Base-by-base conservation (phyloP, 1,284 basidiomycete species). In the Sanghuangporus sanghuang region DNA sequence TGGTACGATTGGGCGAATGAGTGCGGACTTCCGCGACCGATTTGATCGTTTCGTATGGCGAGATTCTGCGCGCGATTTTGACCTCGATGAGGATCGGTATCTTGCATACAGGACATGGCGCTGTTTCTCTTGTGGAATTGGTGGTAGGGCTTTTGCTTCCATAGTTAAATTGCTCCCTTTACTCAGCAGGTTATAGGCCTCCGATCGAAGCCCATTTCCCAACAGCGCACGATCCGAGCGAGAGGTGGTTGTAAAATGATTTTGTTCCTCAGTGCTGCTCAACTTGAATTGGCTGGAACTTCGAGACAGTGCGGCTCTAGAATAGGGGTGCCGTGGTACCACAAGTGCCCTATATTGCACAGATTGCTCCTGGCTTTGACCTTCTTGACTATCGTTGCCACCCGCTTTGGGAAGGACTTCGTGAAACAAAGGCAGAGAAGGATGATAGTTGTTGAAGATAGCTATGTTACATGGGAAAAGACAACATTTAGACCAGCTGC, bases 381-480 rank as follows among this genome's bases (percentile, higher is more conserved):
- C 44, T n/a, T 46, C 44, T n/a, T 46, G 16, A n/a, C 44, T 4
- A 18, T 7, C 21, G 2, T 18, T 18, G 16, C 35, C 32, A 27
- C n/a, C 14, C 9, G 11, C 6, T 18, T 35, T 42, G 14, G 57
- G n/a, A 16, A 21, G 5, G 32, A 38, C 21, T 9, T 59, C n/a
- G 23, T 49, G n/a, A 27, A 35, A 48, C 32, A 59, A 8, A 32
- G 35, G 44, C 16, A 38, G 44, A 35, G 57, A 21, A n/a, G 57
- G 53, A 14, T 38, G 32, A 21, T 42, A 55, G 11, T 32, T 18
- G 39, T 69, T 69, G 57, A 69, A 69, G 21, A 64, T 63, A 40
- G 58, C 68, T 69, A 53, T n/a, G 40, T 32, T 2, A 32, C 1
- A 32, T 0, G n/a, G 44, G 8, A n/a, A 16, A 46, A 46, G 44